Evolutionary conservation across 2,329 filamentous ascomycete genomes (phyloP).

Genomic region (Triangularia setosa): DNA sequence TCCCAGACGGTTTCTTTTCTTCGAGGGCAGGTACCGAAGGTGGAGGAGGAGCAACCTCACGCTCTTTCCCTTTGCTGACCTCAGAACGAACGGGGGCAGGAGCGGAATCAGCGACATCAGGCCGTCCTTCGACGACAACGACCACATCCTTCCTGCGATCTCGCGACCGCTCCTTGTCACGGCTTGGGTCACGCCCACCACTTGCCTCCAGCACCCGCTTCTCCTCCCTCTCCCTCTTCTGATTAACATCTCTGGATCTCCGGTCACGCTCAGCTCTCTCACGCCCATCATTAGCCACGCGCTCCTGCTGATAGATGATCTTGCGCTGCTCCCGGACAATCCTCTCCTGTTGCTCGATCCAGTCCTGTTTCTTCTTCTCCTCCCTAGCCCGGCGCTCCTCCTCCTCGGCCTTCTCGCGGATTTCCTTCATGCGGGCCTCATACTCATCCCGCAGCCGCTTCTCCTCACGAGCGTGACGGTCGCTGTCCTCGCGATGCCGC

Average conservation of each 20-base stretch:
- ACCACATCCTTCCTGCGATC: conserved; percentile 23
- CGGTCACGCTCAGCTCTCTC: conserved; percentile 30
- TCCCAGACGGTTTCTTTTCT: background rate
- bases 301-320: conserved; percentile 26
- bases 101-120: conserved; percentile 17
- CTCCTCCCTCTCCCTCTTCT: conserved; percentile 22
- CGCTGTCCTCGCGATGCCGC: conserved; percentile 24
- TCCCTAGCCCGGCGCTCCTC: conserved; percentile 17
- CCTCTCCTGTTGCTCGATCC: conserved; percentile 26
- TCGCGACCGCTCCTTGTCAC: conserved; percentile 1
- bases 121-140: conserved; percentile 10
- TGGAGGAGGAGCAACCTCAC: background rate
- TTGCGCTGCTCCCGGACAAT: conserved; percentile 23
- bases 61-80: conserved; percentile 14
- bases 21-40: conserved; percentile 10
- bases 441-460: conserved; percentile 21
- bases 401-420: conserved; percentile 26
- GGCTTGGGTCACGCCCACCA: background rate
- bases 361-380: conserved; percentile 24
- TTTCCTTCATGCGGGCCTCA: conserved; percentile 23
- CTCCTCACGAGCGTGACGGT: conserved; percentile 23
- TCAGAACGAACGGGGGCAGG: background rate
- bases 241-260: conserved; percentile 26
- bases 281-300: conserved; percentile 21
- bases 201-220: background rate